phyloP scores from a whole-genome alignment of 345 rosid genomes.

The Corchorus capsularis region DNA sequence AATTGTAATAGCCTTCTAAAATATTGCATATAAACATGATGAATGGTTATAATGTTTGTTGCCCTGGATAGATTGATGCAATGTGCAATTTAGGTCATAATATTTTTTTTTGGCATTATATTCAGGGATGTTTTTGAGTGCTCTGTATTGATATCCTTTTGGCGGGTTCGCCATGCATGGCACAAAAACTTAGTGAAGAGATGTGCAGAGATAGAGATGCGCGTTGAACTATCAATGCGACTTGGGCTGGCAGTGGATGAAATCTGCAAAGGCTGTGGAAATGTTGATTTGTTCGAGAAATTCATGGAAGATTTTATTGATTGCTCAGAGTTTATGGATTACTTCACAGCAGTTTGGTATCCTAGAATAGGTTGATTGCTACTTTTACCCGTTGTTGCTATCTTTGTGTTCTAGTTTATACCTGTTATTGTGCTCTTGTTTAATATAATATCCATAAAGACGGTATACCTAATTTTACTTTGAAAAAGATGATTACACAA shows the following conservation, averaged over 20 bases:
- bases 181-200: slow-evolving; percentile 85
- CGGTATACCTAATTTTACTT: neutral
- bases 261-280: slow-evolving; percentile 64
- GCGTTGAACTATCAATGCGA: slow-evolving; percentile 56
- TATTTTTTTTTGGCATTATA: slow-evolving; percentile 26
- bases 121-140: slow-evolving; percentile 96
- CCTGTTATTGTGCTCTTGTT: neutral
- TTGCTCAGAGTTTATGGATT: slow-evolving; percentile 65
- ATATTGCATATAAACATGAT: neutral
- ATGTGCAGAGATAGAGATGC: slow-evolving; percentile 62
- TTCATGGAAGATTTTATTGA: slow-evolving; percentile 68
- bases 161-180: slow-evolving; percentile 90
- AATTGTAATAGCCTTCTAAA: neutral
- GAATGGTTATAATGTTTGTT: neutral
- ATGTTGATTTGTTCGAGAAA: slow-evolving; percentile 46
- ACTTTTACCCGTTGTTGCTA: neutral
- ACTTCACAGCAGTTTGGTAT: slow-evolving; percentile 84
- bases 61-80: slow-evolving; percentile 10
- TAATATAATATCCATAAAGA: neutral
- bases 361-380: slow-evolving; percentile 67
- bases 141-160: slow-evolving; percentile 73
- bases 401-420: neutral
- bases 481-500: neutral
- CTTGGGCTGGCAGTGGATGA: slow-evolving; percentile 67
- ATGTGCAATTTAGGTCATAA: slow-evolving; percentile 9